Conservation (phyloP, 169 alveolate genomes). For the Plasmodium relictum region DNA sequence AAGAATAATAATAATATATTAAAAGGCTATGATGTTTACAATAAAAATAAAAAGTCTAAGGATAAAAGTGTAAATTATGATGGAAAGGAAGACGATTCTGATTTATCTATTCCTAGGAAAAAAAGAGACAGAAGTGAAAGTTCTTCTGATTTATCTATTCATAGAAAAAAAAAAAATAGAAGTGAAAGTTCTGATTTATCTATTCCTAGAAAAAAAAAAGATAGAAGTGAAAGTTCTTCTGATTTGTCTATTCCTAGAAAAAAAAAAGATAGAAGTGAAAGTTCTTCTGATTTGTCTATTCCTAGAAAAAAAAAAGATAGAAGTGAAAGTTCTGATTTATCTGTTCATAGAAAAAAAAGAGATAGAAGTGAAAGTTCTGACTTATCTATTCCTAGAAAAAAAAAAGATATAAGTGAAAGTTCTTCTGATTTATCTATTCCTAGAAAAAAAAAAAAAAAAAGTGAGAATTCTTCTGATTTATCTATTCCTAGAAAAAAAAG, state of each 20-base stretch:
- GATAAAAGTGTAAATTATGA: not conserved
- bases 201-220: not conserved
- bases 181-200: not conserved
- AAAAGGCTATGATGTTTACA: no score
- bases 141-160: not conserved
- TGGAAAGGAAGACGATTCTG: not conserved
- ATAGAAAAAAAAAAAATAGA: not conserved
- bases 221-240: no score
- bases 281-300: no score
- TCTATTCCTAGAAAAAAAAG: not conserved
- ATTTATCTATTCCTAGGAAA: constrained; percentile 6
- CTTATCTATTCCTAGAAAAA: not conserved
- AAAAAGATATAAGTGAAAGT: not conserved
- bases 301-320: not conserved
- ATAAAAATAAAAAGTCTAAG: not conserved
- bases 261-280: not conserved
- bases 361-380: not conserved
- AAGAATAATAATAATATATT: no score
- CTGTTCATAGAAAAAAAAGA: not conserved
- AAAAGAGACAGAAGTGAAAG: not conserved
- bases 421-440: constrained; percentile 16
- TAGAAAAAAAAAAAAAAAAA: not conserved
- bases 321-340: constrained; percentile 1
- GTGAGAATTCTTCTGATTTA: not conserved
- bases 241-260: not conserved